Percentiles rank a stretch among this genome's conserved stretches.
Evolutionary conservation across 1,284 basidiomycete genomes (phyloP).

Genomic region (Puccinia coronata): DNA sequence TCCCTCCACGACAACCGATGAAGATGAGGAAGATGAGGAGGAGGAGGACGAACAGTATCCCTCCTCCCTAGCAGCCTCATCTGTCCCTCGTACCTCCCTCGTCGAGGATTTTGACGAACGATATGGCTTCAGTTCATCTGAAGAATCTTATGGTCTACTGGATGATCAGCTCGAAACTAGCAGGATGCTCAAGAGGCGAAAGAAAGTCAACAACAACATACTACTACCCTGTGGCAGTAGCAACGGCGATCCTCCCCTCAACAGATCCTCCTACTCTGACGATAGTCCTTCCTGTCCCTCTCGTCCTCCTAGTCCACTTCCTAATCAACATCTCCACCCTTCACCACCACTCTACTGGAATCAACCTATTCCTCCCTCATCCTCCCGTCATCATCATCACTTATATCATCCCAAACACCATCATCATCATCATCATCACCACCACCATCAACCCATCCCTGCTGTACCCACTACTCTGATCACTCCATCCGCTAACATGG

Average conservation of each 20-base stretch:
- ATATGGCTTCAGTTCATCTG: conserved; percentile 37
- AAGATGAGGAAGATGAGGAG: not conserved
- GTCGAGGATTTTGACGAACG: conserved; percentile 35
- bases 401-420: not conserved
- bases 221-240: not conserved
- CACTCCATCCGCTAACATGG: not conserved
- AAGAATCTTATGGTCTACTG: conserved; percentile 27
- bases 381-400: conserved; percentile 10
- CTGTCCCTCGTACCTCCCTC: not conserved
- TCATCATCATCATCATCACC: conserved; percentile 23
- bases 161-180: not conserved
- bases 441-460: not conserved
- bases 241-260: not conserved
- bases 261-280: not conserved
- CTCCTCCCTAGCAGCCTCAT: not conserved
- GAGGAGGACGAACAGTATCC: conserved; percentile 16
- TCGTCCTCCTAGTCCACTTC: not conserved
- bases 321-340: not conserved
- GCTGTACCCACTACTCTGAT: not conserved
- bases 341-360: conserved; percentile 15
- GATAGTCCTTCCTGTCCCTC: conserved; percentile 21
- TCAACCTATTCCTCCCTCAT: not conserved
- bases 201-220: not conserved
- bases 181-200: conserved; percentile 26
- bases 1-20: not conserved